Conservation (phyloP, 768 basidiomycete genomes). For the Lactarius pseudohatsudake region DNA sequence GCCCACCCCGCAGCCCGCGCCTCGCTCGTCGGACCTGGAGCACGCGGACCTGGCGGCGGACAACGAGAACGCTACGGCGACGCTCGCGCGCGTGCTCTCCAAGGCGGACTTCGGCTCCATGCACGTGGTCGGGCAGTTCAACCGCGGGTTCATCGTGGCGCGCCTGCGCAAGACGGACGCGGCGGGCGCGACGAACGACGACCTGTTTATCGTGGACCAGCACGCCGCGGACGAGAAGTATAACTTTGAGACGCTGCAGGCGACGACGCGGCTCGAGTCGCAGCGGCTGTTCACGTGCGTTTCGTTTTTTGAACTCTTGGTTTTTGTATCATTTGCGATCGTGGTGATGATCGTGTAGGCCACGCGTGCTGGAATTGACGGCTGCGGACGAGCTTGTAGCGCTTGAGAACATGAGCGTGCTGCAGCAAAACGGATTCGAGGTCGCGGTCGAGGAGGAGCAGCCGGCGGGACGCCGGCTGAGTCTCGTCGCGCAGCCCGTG, state of each 20-base stretch:
- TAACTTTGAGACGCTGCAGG: slow-evolving; percentile 93
- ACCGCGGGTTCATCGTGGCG: slow-evolving; percentile 89
- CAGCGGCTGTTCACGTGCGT: slow-evolving; percentile 80
- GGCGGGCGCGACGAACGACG: slow-evolving; percentile 52
- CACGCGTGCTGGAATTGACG: slow-evolving; percentile 75
- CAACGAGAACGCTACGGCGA: slow-evolving; percentile 58
- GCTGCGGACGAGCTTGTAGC: slow-evolving; percentile 89
- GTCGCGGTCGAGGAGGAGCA: slow-evolving; percentile 55
- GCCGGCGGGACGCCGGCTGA: slow-evolving; percentile 47
- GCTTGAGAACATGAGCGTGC: slow-evolving; percentile 79
- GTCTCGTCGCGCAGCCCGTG: slow-evolving; percentile 79
- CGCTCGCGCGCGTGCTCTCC: slow-evolving; percentile 79
- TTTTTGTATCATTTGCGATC: not conserved
- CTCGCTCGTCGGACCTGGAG: slow-evolving; percentile 8
- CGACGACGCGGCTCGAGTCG: slow-evolving; percentile 84
- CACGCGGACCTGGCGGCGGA: slow-evolving; percentile 40
- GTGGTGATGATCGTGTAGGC: slow-evolving; percentile 44
- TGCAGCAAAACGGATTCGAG: slow-evolving; percentile 89
- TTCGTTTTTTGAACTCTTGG: not conserved
- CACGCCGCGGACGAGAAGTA: slow-evolving; percentile 99
- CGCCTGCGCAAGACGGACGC: slow-evolving; percentile 50
- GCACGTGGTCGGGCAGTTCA: slow-evolving; percentile 92
- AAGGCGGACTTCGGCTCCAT: slow-evolving; percentile 85
- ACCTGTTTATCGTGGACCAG: slow-evolving; percentile 95
- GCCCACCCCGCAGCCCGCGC: not conserved